A percentile compares a stretch with the other conserved stretches of the same genome.
phyloP scores from a whole-genome alignment of 2,329 filamentous ascomycete genomes.

The Stagonosporopsis rhizophila region DNA sequence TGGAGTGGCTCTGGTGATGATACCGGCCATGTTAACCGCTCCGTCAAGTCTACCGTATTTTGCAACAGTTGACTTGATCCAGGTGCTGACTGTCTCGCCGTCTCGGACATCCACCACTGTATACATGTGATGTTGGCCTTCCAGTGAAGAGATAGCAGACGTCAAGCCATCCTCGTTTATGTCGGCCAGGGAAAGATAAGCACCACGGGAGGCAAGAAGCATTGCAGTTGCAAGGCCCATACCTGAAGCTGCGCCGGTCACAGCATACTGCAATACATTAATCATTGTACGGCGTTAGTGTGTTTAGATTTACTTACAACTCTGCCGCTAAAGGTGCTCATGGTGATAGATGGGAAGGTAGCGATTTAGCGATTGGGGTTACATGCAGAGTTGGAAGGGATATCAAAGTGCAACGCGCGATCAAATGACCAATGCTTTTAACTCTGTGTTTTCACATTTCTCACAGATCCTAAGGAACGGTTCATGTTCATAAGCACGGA shows the following conservation, averaged over 20 bases:
- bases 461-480: background rate
- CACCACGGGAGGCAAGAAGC: constrained; percentile 55
- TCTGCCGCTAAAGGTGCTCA: constrained; percentile 1
- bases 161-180: constrained; percentile 50
- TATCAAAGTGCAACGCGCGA: background rate
- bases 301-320: background rate
- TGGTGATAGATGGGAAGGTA: background rate
- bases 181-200: constrained; percentile 25
- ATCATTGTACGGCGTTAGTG: background rate
- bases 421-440: background rate
- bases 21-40: constrained; percentile 52
- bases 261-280: background rate
- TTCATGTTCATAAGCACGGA: background rate
- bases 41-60: constrained; percentile 47
- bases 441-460: background rate
- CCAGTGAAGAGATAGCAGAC: constrained; percentile 41
- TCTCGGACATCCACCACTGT: constrained; percentile 54
- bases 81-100: constrained; percentile 48
- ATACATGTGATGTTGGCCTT: constrained; percentile 25
- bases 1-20: constrained; percentile 31
- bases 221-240: constrained; percentile 56
- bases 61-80: constrained; percentile 45
- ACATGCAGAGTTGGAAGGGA: background rate
- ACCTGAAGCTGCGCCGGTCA: constrained; percentile 44
- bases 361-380: background rate